Evolutionary conservation across 306 rosid genomes (phyloP), one percentile per base, ranked within the genome.

Genomic region (Prunus persica): DNA sequence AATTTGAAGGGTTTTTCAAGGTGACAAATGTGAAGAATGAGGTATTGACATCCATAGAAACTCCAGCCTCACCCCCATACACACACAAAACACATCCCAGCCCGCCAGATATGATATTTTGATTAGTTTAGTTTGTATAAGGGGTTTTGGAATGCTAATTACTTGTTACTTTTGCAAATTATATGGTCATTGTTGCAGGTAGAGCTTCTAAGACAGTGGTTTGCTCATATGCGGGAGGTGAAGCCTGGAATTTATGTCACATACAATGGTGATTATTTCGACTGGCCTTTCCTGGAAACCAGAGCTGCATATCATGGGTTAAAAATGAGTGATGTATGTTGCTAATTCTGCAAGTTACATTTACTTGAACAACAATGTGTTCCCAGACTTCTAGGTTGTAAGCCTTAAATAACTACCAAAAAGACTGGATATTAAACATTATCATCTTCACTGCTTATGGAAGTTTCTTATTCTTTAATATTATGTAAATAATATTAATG

Each of bases 231-330:
- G 98, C 96, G 87, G 83, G 97, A 92, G 81, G 91, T 90, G 84
- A 92, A 95, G 79, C 98, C 98, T 83, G 96, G 98, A 71, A 92
- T 95, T 67, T 95, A 95, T 50, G 97, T 95, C 80, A 95, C 98
- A 0, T 95, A 95, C 75, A 95, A 95, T 46, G 98, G 97, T 76
- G 98, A 95, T 83, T 95, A 75, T 85, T 95, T 95, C 68, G 98
- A 95, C 79, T 95, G 98, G 97, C 98, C 97, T 74, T 95, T 95
- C 87, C 63, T 95, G 86, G 98, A 95, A 82, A 85, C 83, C 71
- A 88, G 98, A 89, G 97, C 98, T 67, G 78, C 87, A 15, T 86
- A 85, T 89, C 97, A 89, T 74, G 98, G 98, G 62, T 58, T 90
- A 4, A 92, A 90, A 89, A 89, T 95, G 91, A 83, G 85, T 83